phyloP scores from a whole-genome alignment of 2,329 filamentous ascomycete species.

The Penicillium sp. region DNA sequence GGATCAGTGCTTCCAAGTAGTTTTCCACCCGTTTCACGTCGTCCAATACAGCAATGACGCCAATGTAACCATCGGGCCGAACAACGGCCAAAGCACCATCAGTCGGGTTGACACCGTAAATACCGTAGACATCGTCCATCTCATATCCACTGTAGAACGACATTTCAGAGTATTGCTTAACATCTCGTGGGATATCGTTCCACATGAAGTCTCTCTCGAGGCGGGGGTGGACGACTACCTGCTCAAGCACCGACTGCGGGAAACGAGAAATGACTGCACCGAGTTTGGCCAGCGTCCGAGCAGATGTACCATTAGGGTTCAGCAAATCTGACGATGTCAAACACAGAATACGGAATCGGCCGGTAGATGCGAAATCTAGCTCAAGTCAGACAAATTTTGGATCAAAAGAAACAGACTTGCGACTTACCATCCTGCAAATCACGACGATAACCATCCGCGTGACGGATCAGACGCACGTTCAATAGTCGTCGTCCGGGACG shows the following conservation, averaged over 20 bases:
- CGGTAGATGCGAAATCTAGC: conserved; percentile 37
- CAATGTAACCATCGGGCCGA: conserved; percentile 42
- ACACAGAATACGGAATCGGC: conserved; percentile 38
- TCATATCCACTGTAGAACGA: conserved; percentile 34
- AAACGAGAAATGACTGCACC: conserved; percentile 26
- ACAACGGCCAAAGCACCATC: conserved; percentile 36
- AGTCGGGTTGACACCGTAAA: conserved; percentile 34
- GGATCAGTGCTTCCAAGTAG: conserved; percentile 24
- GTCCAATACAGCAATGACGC: conserved; percentile 26
- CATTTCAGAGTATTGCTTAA: conserved; percentile 39
- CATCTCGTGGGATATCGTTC: conserved; percentile 30
- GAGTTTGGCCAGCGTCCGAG: conserved; percentile 23
- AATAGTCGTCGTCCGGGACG: conserved; percentile 36
- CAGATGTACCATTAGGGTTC: conserved; percentile 27
- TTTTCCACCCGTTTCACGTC: conserved; percentile 27
- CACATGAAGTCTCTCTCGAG: conserved; percentile 31
- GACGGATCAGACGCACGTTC: conserved; percentile 33
- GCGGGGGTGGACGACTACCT: conserved; percentile 36
- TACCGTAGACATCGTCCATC: conserved; percentile 36
- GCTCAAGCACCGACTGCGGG: conserved; percentile 30
- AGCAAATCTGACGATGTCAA: conserved; percentile 37
- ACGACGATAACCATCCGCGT: conserved; percentile 37
- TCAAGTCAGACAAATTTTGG: background rate
- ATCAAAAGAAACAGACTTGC: background rate
- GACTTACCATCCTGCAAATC: conserved; percentile 38